Conservation (phyloP, 306 rosid species). For the Comarum palustre region DNA sequence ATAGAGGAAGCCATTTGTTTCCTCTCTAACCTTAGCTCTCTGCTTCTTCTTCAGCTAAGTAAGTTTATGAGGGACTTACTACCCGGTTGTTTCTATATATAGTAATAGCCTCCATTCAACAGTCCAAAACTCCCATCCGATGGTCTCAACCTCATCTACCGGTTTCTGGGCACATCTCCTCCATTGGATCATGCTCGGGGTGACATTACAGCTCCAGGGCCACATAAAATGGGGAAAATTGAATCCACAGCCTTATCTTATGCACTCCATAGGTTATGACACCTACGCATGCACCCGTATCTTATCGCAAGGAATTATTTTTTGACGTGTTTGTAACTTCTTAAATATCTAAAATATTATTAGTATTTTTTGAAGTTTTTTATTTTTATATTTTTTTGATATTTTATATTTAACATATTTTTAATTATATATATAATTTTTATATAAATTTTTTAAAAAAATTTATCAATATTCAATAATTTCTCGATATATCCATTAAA, state of each 20-base stretch:
- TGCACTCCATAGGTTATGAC: conserved; percentile 17
- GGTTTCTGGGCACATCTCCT: neutral
- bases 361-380: no score
- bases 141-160: conserved; percentile 2
- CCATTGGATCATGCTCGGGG: neutral
- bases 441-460: no score
- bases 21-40: conserved; percentile 13
- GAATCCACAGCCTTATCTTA: conserved; percentile 24
- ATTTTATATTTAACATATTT: no score
- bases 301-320: conserved; percentile 25
- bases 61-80: neutral
- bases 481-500: no score
- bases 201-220: conserved; percentile 21
- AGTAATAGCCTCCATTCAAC: neutral
- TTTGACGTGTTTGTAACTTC: no score
- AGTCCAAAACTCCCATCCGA: neutral
- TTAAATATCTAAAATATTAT: no score
- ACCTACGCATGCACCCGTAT: conserved; percentile 23
- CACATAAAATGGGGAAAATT: conserved; percentile 7
- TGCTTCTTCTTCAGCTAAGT: conserved; percentile 1
- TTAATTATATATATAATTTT: no score
- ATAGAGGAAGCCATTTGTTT: conserved; percentile 58
- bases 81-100: neutral
- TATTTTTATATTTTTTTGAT: no score
- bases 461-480: no score